A percentile compares a stretch with the other conserved stretches of the same genome.
phyloP scores from a whole-genome alignment of 2,329 filamentous ascomycete species.

The Cyclaneusma minus region DNA sequence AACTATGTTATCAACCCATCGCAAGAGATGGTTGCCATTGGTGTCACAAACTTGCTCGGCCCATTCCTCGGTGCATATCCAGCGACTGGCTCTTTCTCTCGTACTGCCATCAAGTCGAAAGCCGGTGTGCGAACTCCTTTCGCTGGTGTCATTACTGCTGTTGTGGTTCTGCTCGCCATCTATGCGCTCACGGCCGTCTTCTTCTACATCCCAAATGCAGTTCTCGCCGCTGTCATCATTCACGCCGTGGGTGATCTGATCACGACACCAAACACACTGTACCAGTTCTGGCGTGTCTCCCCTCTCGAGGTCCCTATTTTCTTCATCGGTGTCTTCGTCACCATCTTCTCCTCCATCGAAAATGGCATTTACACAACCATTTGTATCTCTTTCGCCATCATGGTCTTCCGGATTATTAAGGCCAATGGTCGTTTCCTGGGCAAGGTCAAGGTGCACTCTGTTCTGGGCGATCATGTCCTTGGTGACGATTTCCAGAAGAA shows the following conservation, averaged over 20 bases:
- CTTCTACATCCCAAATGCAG: conserved; percentile 78
- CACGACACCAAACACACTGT: conserved; percentile 78
- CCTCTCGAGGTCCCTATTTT: conserved; percentile 86
- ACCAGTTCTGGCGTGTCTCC: conserved; percentile 89
- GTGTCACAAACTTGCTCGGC: conserved; percentile 75
- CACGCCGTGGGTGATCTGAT: conserved; percentile 90
- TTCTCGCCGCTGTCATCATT: conserved; percentile 79
- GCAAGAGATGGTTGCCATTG: conserved; percentile 90
- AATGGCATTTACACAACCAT: conserved; percentile 86
- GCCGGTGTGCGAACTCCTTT: conserved; percentile 86
- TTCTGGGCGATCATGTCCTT: conserved; percentile 59
- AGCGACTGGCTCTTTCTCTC: conserved; percentile 87
- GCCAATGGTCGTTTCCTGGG: conserved; percentile 75
- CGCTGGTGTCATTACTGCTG: conserved; percentile 74
- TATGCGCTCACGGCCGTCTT: conserved; percentile 81
- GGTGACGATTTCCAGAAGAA: conserved; percentile 41
- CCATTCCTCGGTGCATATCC: conserved; percentile 88
- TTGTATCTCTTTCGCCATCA: conserved; percentile 55
- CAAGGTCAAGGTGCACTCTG: conserved; percentile 67
- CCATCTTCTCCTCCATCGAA: conserved; percentile 78
- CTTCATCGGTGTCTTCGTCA: conserved; percentile 82
- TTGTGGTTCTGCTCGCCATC: conserved; percentile 76
- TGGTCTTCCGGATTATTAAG: conserved; percentile 73
- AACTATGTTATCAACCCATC: conserved; percentile 94
- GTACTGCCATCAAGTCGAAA: conserved; percentile 94